Percentiles rank a stretch among this genome's conserved stretches.
Conservation (phyloP, 768 basidiomycete genomes). For the Hericium coralloides region DNA sequence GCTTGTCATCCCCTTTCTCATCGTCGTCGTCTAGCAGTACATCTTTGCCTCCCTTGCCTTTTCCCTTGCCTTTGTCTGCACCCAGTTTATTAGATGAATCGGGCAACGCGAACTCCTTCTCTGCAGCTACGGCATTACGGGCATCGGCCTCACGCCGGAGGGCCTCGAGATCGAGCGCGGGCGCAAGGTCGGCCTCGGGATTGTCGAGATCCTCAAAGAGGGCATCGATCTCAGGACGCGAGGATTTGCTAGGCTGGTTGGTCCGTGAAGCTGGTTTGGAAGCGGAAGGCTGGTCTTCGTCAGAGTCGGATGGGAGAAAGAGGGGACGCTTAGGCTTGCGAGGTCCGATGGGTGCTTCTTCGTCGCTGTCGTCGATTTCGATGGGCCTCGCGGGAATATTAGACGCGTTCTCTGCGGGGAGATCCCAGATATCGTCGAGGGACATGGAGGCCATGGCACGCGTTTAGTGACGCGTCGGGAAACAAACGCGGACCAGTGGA, state of each 20-base stretch:
- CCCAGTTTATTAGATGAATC: conserved; percentile 34
- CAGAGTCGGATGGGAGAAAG: conserved; percentile 49
- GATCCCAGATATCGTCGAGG: conserved; percentile 53
- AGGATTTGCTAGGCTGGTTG: conserved; percentile 1
- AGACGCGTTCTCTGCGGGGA: conserved; percentile 29
- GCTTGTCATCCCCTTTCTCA: conserved; percentile 20
- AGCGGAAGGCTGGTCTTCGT: conserved; percentile 30
- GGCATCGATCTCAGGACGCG: conserved; percentile 26
- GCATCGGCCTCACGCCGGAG: conserved; percentile 48
- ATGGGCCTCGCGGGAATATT: conserved; percentile 10
- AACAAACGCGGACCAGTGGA: background rate
- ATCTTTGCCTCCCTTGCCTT: conserved; percentile 32
- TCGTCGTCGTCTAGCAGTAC: conserved; percentile 17
- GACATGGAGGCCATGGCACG: conserved; percentile 19
- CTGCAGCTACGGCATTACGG: conserved; percentile 30
- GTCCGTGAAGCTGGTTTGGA: background rate
- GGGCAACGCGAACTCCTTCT: conserved; percentile 28
- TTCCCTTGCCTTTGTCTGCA: conserved; percentile 22
- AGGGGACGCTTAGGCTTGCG: conserved; percentile 31
- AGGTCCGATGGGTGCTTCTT: conserved; percentile 11
- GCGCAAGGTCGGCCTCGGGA: conserved; percentile 28
- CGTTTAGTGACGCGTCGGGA: conserved; percentile 3
- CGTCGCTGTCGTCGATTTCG: conserved; percentile 10
- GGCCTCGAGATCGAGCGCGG: conserved; percentile 43
- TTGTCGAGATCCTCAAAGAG: conserved; percentile 41